Evolutionary conservation across 805 yeast genomes (phyloP).

Genomic region (Novakomyces olei): DNA sequence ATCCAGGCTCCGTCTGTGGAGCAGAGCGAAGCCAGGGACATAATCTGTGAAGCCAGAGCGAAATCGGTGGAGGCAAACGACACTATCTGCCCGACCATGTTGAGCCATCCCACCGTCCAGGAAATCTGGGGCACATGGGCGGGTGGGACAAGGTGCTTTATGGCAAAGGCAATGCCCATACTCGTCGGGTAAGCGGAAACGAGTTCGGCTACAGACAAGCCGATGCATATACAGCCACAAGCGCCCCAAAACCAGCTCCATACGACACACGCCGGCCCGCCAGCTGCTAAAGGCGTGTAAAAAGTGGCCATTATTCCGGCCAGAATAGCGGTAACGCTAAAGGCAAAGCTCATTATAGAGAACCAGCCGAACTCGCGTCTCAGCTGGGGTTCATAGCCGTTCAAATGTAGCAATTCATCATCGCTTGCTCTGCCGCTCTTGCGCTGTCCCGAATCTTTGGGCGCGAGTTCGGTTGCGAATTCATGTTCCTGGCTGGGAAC

Average conservation of each 20-base stretch:
- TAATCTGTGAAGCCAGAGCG: slow-evolving; percentile 16
- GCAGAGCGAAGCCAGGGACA: slow-evolving; percentile 15
- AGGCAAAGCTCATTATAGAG: slow-evolving; percentile 41
- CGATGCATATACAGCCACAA: not conserved
- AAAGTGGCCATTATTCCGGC: slow-evolving; percentile 39
- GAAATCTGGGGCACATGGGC: slow-evolving; percentile 10
- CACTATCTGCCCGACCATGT: slow-evolving; percentile 8
- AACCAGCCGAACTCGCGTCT: slow-evolving; percentile 32
- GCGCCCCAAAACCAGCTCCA: not conserved
- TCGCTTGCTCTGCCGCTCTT: too few species aligned
- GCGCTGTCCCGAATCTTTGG: too few species aligned
- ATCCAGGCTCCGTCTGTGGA: slow-evolving; percentile 12
- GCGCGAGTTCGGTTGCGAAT: too few species aligned
- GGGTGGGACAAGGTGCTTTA: slow-evolving; percentile 11
- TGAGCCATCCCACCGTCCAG: slow-evolving; percentile 13
- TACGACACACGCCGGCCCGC: not conserved
- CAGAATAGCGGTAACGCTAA: slow-evolving; percentile 40
- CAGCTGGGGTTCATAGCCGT: slow-evolving; percentile 40
- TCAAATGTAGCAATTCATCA: too few species aligned
- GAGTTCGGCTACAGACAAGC: not conserved
- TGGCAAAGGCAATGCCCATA: slow-evolving; percentile 3
- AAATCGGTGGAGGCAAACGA: slow-evolving; percentile 17
- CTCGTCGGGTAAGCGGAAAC: not conserved
- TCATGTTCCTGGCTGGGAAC: too few species aligned
- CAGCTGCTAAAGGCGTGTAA: slow-evolving; percentile 19